phyloP scores from a whole-genome alignment of 1,139 yeast species.

The Geotrichum carabidarum region DNA sequence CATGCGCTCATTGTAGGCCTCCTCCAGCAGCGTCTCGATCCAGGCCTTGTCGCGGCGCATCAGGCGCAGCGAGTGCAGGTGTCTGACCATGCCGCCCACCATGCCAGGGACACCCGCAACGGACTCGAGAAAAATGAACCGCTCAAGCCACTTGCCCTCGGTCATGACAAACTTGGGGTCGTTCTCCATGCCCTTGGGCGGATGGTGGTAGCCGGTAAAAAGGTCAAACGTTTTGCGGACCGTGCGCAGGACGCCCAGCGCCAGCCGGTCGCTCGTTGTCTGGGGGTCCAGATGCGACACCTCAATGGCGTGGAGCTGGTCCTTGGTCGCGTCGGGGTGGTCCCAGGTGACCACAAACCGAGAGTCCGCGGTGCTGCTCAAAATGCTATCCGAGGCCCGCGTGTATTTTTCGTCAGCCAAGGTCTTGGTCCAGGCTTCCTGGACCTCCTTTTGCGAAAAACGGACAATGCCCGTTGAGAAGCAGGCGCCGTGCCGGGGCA shows the following conservation, averaged over 20 bases:
- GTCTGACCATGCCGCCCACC: constrained; percentile 67
- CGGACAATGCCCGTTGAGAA: not conserved
- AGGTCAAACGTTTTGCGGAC: constrained; percentile 54
- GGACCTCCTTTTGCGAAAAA: constrained; percentile 9
- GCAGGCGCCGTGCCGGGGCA: not conserved
- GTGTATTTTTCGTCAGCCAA: constrained; percentile 12
- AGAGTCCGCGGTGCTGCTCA: constrained; percentile 4
- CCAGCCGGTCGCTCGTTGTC: constrained; percentile 49
- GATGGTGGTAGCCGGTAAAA: constrained; percentile 62
- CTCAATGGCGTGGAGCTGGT: constrained; percentile 31
- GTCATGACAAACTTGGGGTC: constrained; percentile 55
- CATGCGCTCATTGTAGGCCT: constrained; percentile 77
- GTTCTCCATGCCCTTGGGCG: constrained; percentile 38
- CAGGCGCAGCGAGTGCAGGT: constrained; percentile 56
- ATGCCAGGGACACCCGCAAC: constrained; percentile 79
- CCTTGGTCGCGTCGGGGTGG: constrained; percentile 13
- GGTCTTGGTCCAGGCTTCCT: constrained; percentile 15
- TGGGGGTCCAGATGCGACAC: constrained; percentile 53
- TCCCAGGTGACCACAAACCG: constrained; percentile 19
- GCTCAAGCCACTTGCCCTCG: constrained; percentile 60
- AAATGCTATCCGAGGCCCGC: not conserved
- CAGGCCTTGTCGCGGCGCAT: constrained; percentile 67
- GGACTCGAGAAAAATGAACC: constrained; percentile 63
- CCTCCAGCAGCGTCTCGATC: constrained; percentile 69
- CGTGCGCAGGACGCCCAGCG: constrained; percentile 45